Base-by-base conservation (phyloP, 1,284 basidiomycete genomes). In the Ganoderma lucidum region DNA sequence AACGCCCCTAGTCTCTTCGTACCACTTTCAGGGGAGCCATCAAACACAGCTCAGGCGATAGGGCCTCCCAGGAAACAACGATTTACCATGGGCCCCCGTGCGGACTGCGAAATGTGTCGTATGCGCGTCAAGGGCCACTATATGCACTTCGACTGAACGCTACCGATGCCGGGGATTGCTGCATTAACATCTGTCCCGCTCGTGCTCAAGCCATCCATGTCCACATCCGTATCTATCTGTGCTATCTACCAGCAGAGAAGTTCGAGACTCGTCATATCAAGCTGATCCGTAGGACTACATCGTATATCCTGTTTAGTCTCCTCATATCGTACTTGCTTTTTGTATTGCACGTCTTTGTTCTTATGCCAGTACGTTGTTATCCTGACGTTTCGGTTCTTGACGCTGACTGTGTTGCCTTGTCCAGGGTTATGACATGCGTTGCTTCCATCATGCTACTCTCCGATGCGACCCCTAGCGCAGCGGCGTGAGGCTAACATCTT, bases 1-100 rank as follows among this genome's bases (percentile, higher is more conserved):
- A 60, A 51, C 30, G 45, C 65, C 53, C 62, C 64, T 3, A 5
- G 62, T 15, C 48, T 65, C 42, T n/a, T 65, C 9, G 62, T 64
- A 15, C 53, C 37, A 28, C 9, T 41, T 64, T 30, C 23, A 23
- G 42, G 30, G 10, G 66, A 62, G 12, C 48, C 67, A 0, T 9
- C 41, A 4, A 59, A 67, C 44, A 32, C 63, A 6, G 35, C 51
- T n/a, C 62, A 64, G 8, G 6, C 51, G 62, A 58, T 42, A 45
- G 65, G 19, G 6, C 51, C 64, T 2, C n/a, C 64, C 4, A 65
- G 74, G 64, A 75, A 72, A 23, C 78, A 74, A 55, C 84, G 86
- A 6, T 86, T 93, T 73, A 88, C 87, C 68, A 93, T 93, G 89
- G 92, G 92, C 14, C 92, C 91, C 1, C 84, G 91, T 8, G 83